A percentile compares a stretch with the other conserved stretches of the same genome.
Conservation (phyloP, 2,329 filamentous ascomycete genomes). For the Fonsecaea erecta region DNA sequence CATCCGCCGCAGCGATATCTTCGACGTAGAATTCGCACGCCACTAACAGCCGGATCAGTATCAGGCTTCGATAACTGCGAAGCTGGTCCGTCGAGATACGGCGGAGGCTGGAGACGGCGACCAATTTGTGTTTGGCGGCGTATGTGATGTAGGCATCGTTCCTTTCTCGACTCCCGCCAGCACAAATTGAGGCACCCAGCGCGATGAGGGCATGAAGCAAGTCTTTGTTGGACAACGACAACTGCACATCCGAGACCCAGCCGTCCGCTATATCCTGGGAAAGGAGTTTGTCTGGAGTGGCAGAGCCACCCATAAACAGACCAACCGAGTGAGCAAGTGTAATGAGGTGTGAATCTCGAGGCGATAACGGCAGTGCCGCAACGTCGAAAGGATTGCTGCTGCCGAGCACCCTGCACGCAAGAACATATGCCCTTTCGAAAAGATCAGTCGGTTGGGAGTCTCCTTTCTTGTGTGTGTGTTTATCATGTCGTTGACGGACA, state of each 20-base stretch:
- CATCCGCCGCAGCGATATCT: neutral
- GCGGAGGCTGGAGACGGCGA: neutral
- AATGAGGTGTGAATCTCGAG: neutral
- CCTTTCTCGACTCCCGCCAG: neutral
- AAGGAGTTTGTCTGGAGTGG: neutral
- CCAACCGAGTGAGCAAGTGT: neutral
- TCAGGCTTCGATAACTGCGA: neutral
- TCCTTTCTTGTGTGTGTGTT: neutral
- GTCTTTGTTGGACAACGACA: neutral
- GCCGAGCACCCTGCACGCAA: neutral
- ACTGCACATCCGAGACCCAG: neutral
- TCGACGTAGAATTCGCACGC: neutral
- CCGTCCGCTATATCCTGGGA: neutral
- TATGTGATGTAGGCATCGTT: neutral
- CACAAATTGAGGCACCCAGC: neutral
- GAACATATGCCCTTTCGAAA: neutral
- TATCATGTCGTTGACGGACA: neutral
- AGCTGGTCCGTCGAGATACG: neutral
- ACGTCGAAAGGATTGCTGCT: neutral
- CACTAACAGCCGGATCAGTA: neutral
- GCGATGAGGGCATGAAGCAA: neutral
- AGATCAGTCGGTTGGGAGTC: neutral
- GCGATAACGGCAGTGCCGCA: neutral
- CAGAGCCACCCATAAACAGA: neutral
- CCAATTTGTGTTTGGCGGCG: conserved; percentile 2